phyloP scores from a whole-genome alignment of 495 filamentous ascomycete genomes.

The Penicillium argentinense region DNA sequence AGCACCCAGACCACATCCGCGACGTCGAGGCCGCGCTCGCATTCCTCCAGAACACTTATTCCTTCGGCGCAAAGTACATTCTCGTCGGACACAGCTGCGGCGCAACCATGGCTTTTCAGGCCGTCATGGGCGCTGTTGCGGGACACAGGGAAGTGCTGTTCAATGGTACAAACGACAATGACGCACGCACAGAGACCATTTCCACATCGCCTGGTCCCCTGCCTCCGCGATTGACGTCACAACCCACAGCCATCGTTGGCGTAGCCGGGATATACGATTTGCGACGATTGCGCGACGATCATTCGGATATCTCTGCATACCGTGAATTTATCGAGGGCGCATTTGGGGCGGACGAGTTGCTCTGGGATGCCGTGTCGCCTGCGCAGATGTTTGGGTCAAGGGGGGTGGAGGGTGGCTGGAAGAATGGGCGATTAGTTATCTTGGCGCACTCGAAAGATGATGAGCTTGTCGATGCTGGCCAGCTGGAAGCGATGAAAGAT shows the following conservation, averaged over 20 bases:
- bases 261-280: slow-evolving; percentile 70
- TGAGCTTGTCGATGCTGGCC: slow-evolving; percentile 57
- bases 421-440: slow-evolving; percentile 47
- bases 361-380: slow-evolving; percentile 57
- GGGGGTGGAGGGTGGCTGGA: slow-evolving; percentile 41
- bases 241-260: slow-evolving; percentile 55
- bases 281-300: slow-evolving; percentile 47
- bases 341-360: slow-evolving; percentile 55
- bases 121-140: slow-evolving; percentile 48
- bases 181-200: slow-evolving; percentile 8
- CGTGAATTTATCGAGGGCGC: slow-evolving; percentile 58
- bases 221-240: slow-evolving; percentile 21
- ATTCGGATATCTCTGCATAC: slow-evolving; percentile 51
- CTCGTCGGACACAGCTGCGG: slow-evolving; percentile 78
- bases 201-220: slow-evolving; percentile 18
- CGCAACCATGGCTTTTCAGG: slow-evolving; percentile 70
- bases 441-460: slow-evolving; percentile 62
- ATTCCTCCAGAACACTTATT: slow-evolving; percentile 58
- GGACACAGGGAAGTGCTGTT: slow-evolving; percentile 23
- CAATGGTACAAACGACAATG: slow-evolving; percentile 5
- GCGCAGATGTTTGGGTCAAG: slow-evolving; percentile 32
- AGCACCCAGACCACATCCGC: slow-evolving; percentile 71
- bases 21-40: slow-evolving; percentile 65
- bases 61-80: slow-evolving; percentile 53
- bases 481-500: slow-evolving; percentile 48